Base-by-base conservation (phyloP, 2,329 filamentous ascomycete genomes). In the Fusarium mexicanum region DNA sequence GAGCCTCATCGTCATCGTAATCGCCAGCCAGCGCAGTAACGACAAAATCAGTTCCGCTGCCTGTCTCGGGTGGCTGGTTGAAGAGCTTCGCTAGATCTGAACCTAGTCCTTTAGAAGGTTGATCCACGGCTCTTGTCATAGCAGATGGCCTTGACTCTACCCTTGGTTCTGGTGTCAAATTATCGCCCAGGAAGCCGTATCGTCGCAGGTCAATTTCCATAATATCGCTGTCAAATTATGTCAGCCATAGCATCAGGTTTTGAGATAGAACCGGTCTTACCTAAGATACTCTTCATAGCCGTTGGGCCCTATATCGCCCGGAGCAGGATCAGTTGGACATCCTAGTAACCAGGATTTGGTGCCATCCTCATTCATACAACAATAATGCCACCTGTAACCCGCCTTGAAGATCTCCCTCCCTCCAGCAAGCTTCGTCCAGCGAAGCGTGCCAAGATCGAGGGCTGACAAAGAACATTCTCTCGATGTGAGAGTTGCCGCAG, bases 351-450 rank as follows among this genome's bases (percentile, higher is more conserved):
- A 99, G 13, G 95, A 96, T 80, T 97, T 98, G 12, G 96, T 98
- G 11, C 96, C 96, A 77, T 97, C 94, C 69, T 96, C 92, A 80
- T 98, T 97, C 84, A 98, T 93, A 7, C 95, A 97, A 81, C 96
- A 98, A 81, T 99, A 99, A 82, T 98, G 96, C 96, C 96, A 99
- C 68, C 96, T 91, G 81, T 96, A 98, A n/a, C 93, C 94, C 0
- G 91, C 87, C 76, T 93, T 93, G 84, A 98, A 99, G 40, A 99
- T 92, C 80, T 99, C 96, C 57, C 94, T 93, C 8, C 96, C 96
- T 79, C 98, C 96, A 3, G 96, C 96, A 24, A 99, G 87, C 80
- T 95, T 97, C 82, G 98, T 95, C 96, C 96, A 99, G 54, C 95
- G 92, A 57, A 98, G 85, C 1, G 93, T 92, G 66, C 93, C 92